Evolutionary conservation across 371 early-diverging fungal species (phyloP).

Genomic region (Mucor lusitanicus): DNA sequence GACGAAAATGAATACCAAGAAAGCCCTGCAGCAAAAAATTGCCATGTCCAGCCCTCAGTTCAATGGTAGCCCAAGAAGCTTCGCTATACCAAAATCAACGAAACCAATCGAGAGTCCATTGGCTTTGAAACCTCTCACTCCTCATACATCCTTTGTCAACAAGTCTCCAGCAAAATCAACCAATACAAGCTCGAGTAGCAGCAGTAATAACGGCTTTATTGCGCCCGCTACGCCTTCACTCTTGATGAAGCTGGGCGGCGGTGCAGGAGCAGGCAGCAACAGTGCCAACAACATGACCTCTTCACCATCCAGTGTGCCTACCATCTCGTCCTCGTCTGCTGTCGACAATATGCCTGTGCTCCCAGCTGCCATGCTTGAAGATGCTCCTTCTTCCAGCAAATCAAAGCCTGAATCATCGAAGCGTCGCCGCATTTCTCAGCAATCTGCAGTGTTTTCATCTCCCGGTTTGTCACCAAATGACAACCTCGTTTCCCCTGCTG

Average conservation of each 20-base stretch:
- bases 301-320: background rate
- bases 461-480: conserved; percentile 15
- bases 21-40: conserved; percentile 12
- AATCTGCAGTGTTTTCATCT: conserved; percentile 3
- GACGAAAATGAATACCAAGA: conserved; percentile 8
- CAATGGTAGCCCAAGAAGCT: conserved; percentile 10
- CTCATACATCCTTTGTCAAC: conserved; percentile 21
- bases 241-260: conserved; percentile 63
- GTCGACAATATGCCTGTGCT: conserved; percentile 40
- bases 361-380: conserved; percentile 45
- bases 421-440: conserved; percentile 26
- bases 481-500: conserved; percentile 29
- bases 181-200: background rate
- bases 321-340: conserved; percentile 7
- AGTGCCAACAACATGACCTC: conserved; percentile 10
- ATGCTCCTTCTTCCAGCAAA: conserved; percentile 3
- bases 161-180: conserved; percentile 12
- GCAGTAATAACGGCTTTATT: conserved; percentile 15
- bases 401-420: conserved; percentile 13
- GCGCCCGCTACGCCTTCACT: conserved; percentile 64
- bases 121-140: conserved; percentile 30
- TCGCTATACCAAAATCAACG: conserved; percentile 4
- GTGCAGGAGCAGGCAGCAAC: conserved; percentile 5
- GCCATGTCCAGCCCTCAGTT: conserved; percentile 21
- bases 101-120: conserved; percentile 16